These are phyloP conservation scores for Arthrobotrys conoides DNA, from an alignment of 2,329 filamentous ascomycete genomes.

Conservation along the genomic window DNA sequence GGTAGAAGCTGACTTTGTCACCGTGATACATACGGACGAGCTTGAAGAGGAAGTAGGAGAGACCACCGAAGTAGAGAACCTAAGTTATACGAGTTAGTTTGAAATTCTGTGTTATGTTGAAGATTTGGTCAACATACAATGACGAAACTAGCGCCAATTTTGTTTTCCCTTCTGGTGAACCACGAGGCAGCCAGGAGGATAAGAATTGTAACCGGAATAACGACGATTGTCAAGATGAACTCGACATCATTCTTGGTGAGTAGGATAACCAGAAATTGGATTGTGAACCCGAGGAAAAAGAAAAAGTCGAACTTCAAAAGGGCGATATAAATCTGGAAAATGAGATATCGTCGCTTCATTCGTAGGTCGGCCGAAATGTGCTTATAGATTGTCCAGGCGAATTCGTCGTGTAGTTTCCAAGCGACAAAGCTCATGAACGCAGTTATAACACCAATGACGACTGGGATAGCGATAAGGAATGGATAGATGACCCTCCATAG, in stretches of 20 bases:
- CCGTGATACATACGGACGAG: constrained; percentile 92
- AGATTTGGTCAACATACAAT: constrained; percentile 71
- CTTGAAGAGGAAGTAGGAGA: constrained; percentile 98
- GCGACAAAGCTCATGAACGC: constrained; percentile 81
- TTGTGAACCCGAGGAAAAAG: constrained; percentile 98
- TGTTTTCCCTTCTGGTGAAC: constrained; percentile 87
- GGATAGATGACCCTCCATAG: constrained; percentile 81
- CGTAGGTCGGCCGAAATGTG: constrained; percentile 97
- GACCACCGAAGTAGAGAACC: constrained; percentile 86
- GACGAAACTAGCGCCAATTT: constrained; percentile 80
- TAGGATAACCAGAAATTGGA: constrained; percentile 96
- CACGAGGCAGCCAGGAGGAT: constrained; percentile 88
- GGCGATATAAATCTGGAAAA: constrained; percentile 98
- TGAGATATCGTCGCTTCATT: constrained; percentile 95
- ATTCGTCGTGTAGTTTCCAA: constrained; percentile 98
- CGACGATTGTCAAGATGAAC: constrained; percentile 87
- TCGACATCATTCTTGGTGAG: constrained; percentile 76
- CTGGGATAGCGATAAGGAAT: constrained; percentile 86
- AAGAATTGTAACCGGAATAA: constrained; percentile 89
- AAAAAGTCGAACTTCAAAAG: constrained; percentile 99
- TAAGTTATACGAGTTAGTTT: constrained; percentile 63
- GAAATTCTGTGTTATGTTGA: not conserved
- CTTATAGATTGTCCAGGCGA: constrained; percentile 99
- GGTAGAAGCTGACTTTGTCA: constrained; percentile 74
- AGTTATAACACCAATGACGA: constrained; percentile 82